Conservation (phyloP, 768 basidiomycete species). For the Panellus pusillus region DNA sequence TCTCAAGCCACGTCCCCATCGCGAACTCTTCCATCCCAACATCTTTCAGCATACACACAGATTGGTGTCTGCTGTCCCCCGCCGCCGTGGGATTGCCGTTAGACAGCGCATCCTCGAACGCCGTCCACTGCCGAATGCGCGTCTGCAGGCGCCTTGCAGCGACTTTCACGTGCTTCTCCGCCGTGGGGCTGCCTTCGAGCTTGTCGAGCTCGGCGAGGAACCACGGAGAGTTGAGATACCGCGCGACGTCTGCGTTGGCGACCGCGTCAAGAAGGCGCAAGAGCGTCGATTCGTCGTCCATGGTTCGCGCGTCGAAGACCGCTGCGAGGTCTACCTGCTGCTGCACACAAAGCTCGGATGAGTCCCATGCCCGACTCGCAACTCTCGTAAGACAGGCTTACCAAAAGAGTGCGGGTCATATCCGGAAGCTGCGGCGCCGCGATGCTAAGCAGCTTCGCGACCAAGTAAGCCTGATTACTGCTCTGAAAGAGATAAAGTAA, state of each 20-base stretch:
- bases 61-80: constrained; percentile 45
- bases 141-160: constrained; percentile 47
- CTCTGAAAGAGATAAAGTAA: constrained; percentile 35
- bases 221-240: constrained; percentile 43
- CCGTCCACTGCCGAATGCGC: constrained; percentile 58
- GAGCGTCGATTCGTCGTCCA: constrained; percentile 60
- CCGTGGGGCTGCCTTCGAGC: constrained; percentile 36
- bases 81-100: no score
- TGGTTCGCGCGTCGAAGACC: constrained; percentile 52
- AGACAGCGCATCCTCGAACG: constrained; percentile 61
- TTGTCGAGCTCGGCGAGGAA: constrained; percentile 44
- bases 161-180: constrained; percentile 41
- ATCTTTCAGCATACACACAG: constrained; percentile 57
- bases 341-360: constrained; percentile 32
- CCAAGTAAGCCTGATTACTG: constrained; percentile 53
- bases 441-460: constrained; percentile 63
- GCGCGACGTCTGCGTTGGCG: constrained; percentile 64
- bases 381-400: constrained; percentile 26
- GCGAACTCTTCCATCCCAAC: constrained; percentile 65
- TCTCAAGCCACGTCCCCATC: constrained; percentile 72
- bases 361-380: no score
- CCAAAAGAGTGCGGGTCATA: constrained; percentile 48
- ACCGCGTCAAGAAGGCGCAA: constrained; percentile 62
- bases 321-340: constrained; percentile 53
- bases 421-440: constrained; percentile 67